Evolutionary conservation across 305 asterid genomes (phyloP).

Genomic region (Plantago coronopus): DNA sequence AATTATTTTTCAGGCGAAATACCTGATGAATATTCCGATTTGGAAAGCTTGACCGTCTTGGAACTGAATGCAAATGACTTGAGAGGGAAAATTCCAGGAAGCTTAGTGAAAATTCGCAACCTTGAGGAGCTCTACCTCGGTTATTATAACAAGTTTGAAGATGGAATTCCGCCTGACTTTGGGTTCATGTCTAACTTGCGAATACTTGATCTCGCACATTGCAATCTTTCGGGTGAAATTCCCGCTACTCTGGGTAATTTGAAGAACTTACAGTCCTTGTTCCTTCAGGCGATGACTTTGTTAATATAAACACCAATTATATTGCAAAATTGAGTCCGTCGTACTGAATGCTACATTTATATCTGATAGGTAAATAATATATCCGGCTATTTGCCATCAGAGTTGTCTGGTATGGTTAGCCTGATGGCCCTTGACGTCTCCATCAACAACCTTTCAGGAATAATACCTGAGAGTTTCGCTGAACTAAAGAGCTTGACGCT

Average conservation of each 20-base stretch:
- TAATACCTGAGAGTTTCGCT: constrained; percentile 50
- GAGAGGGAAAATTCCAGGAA: constrained; percentile 7
- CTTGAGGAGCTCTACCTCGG: constrained; percentile 9
- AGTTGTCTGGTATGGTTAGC: constrained; percentile 54
- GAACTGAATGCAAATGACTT: not conserved
- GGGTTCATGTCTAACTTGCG: not conserved
- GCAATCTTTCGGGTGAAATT: constrained; percentile 6
- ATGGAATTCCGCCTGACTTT: constrained; percentile 5
- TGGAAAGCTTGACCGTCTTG: constrained; percentile 45
- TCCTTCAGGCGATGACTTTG: constrained; percentile 1
- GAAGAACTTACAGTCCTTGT: constrained; percentile 5
- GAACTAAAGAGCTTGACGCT: constrained; percentile 55
- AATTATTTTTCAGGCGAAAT: constrained; percentile 66
- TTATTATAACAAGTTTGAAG: not conserved
- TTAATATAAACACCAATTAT: no score
- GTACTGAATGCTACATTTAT: not conserved
- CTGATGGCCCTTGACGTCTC: constrained; percentile 75
- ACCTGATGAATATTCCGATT: constrained; percentile 65
- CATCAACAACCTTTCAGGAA: constrained; percentile 52
- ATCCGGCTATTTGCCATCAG: constrained; percentile 61
- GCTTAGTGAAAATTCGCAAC: constrained; percentile 8
- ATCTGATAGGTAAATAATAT: constrained; percentile 45
- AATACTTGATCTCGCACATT: constrained; percentile 6
- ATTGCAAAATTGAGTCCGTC: not conserved
- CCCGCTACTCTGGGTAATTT: constrained; percentile 8